Evolutionary conservation across 371 early-diverging fungal genomes (phyloP), one percentile per base, ranked within the genome.

Genomic region (Dentiscutata heterogama): DNA sequence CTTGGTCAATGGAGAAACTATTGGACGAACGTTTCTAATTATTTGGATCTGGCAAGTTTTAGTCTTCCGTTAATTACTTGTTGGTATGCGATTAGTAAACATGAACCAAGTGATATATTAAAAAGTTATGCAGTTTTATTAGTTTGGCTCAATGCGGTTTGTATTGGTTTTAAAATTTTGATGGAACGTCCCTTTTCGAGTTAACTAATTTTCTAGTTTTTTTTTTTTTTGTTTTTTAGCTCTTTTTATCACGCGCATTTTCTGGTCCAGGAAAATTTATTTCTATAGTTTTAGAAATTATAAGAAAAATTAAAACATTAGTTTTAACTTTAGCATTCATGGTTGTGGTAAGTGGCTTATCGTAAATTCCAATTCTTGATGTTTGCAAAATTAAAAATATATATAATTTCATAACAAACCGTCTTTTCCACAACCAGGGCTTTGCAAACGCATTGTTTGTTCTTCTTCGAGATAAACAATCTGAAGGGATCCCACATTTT

Each of bases 381-480:
- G 46, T 46, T 46, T 46, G 10, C 46, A 2, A 46, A 46, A 6
- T 46, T 46, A 46, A 46, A 46, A 35, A 2, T 35, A 35, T 35
- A 35, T 7, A 46, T 46, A 46, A 8, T 46, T 46, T 46, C 46
- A 46, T 46, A 46, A 46, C 46, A 46, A 46, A 46, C 1, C 22
- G 20, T 42, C 31, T 42, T 35, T 13, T 25, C 18, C 14, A 25
- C 10, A n/a, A 22, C 18, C 16, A 70, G 70, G 46, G 70, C 5
- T 70, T 70, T 42, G 25, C 70, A 70, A 70, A 70, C n/a, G 70
- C 70, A 50, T 22, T 70, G 6, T 70, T 46, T 22, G 46, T 70
- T 3, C 70, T 70, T 14, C 42, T 70, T 3, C 70, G 70, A 39
- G 22, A 70, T 14, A 25, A n/a, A 13, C 25, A 20, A 13, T 4